A percentile compares a stretch with the other conserved stretches of the same genome.
Conservation (phyloP, 2,329 filamentous ascomycete genomes). For the Diaporthe caulivora region DNA sequence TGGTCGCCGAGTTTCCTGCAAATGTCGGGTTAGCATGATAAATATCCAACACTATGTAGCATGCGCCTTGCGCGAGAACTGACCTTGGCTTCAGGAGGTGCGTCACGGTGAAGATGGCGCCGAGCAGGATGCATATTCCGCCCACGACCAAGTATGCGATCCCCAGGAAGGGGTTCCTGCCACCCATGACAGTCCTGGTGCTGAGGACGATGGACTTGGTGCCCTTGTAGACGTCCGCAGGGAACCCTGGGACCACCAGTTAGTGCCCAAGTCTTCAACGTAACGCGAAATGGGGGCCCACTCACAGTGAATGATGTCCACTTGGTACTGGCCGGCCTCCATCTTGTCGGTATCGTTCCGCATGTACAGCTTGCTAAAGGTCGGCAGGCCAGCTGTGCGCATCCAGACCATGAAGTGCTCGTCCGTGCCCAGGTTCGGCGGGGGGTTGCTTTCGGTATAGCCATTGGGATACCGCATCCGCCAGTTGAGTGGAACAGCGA, state of each 20-base stretch:
- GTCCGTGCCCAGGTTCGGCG: constrained; percentile 80
- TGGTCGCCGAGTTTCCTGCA: constrained; percentile 95
- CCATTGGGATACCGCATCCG: constrained; percentile 73
- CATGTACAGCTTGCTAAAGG: constrained; percentile 92
- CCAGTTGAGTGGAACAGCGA: constrained; percentile 93
- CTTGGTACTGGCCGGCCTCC: constrained; percentile 79
- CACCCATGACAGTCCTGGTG: constrained; percentile 92
- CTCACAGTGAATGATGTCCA: constrained; percentile 85
- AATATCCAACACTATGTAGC: background rate
- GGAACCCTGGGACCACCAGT: constrained; percentile 74
- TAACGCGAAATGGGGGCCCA: constrained; percentile 41
- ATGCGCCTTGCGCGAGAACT: constrained; percentile 46
- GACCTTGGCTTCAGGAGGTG: constrained; percentile 93
- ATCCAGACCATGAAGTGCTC: constrained; percentile 98
- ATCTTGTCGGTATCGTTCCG: constrained; percentile 81
- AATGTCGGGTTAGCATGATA: constrained; percentile 34
- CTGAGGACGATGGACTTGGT: constrained; percentile 92
- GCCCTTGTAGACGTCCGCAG: constrained; percentile 81
- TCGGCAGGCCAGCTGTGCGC: constrained; percentile 93
- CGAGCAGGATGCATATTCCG: constrained; percentile 90
- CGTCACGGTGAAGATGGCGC: constrained; percentile 87
- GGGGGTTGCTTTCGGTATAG: constrained; percentile 74
- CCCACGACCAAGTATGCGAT: constrained; percentile 97
- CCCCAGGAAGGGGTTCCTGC: constrained; percentile 93
- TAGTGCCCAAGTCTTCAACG: constrained; percentile 31